These are phyloP conservation scores for Trichosporon sp. DNA, from an alignment of 1,284 basidiomycete species.

Conservation along the genomic window DNA sequence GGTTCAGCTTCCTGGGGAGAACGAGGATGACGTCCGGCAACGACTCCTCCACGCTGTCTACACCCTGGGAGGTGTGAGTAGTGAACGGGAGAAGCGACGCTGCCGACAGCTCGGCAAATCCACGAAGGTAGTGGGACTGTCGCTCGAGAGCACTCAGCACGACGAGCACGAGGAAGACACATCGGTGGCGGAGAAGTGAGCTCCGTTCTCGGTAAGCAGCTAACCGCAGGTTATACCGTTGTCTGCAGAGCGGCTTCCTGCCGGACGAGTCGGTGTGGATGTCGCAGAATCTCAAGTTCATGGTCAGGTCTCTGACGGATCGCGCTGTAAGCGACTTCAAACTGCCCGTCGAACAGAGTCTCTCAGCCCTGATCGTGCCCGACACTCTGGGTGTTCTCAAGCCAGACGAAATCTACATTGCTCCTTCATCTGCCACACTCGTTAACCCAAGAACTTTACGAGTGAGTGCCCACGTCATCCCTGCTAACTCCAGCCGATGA, in stretches of 20 bases:
- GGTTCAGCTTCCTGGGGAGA: constrained; percentile 31
- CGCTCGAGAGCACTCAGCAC: background rate
- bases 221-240: constrained; percentile 24
- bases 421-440: constrained; percentile 34
- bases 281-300: constrained; percentile 35
- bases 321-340: constrained; percentile 36
- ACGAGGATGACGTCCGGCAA: constrained; percentile 27
- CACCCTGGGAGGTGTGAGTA: constrained; percentile 40
- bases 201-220: background rate
- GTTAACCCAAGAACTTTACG: constrained; percentile 35
- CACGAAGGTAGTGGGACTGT: constrained; percentile 37
- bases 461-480: background rate
- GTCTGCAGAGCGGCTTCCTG: constrained; percentile 35
- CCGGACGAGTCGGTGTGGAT: constrained; percentile 28
- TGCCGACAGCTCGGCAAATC: constrained; percentile 31
- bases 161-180: constrained; percentile 23
- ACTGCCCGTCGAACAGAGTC: constrained; percentile 39
- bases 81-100: constrained; percentile 37
- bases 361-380: constrained; percentile 48
- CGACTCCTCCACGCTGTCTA: constrained; percentile 36
- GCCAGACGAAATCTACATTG: constrained; percentile 45
- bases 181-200: constrained; percentile 42
- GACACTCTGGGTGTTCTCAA: constrained; percentile 40
- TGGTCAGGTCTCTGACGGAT: constrained; percentile 34
- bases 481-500: constrained; percentile 28